Percentiles rank a stretch among this genome's conserved stretches.
phyloP scores from a whole-genome alignment of 805 yeast species.

The Cyberlindnera amylophila region DNA sequence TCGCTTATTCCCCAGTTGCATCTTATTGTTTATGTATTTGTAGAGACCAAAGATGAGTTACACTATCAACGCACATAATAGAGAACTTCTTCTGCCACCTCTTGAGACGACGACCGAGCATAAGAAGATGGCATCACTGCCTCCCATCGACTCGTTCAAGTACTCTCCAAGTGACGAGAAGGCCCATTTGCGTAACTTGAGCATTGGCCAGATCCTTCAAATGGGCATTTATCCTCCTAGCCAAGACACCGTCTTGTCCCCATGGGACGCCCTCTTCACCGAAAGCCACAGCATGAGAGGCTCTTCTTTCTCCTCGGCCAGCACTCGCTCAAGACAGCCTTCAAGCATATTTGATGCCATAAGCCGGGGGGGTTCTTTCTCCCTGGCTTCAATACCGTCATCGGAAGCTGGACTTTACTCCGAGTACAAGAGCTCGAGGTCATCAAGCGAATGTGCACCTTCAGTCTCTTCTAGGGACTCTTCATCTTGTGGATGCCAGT shows the following conservation, averaged over 20 bases:
- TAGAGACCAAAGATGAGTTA: constrained; percentile 1
- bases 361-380: not conserved
- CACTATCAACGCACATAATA: constrained; percentile 6
- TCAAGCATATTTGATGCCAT: not conserved
- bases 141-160: constrained; percentile 6
- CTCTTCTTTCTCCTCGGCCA: not conserved
- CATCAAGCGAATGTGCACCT: constrained; percentile 2
- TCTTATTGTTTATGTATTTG: no score
- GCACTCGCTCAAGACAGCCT: not conserved
- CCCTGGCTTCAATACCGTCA: not conserved
- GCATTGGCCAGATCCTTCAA: constrained; percentile 4
- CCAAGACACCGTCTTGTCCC: not conserved
- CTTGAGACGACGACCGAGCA: not conserved
- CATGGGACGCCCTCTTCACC: constrained; percentile 1
- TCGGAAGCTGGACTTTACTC: not conserved
- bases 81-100: constrained; percentile 8
- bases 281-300: constrained; percentile 2
- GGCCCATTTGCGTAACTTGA: constrained; percentile 2
- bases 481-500: constrained; percentile 2
- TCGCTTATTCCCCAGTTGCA: not conserved
- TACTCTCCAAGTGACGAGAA: constrained; percentile 6
- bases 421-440: constrained; percentile 1
- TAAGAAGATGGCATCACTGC: not conserved
- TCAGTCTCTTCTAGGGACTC: constrained; percentile 4
- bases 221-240: not conserved